Evolutionary conservation across 192 early-diverging fungal genomes (phyloP).

Genomic region (Backusella mclennaniae): DNA sequence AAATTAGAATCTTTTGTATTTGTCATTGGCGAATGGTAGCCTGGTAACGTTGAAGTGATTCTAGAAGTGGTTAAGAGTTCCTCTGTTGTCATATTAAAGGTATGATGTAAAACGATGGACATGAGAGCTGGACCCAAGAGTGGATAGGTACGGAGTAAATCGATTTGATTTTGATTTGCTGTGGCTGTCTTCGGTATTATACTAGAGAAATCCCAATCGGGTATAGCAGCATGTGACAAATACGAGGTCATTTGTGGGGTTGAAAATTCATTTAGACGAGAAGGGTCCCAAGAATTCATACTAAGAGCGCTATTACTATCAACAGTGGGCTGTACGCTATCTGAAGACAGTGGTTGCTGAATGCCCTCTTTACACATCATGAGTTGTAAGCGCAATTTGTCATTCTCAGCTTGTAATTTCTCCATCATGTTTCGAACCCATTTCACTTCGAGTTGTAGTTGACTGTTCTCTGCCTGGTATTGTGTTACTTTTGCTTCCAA

Average conservation of each 20-base stretch:
- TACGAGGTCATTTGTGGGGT: neutral
- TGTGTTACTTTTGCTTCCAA: conserved; percentile 24
- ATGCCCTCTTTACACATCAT: conserved; percentile 23
- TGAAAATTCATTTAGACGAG: neutral
- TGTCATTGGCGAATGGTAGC: neutral
- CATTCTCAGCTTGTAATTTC: conserved; percentile 31
- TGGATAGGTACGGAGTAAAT: conserved; percentile 7
- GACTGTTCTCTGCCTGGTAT: conserved; percentile 29
- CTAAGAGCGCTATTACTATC: neutral
- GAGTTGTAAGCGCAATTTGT: conserved; percentile 20
- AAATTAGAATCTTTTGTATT: neutral
- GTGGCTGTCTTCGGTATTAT: neutral
- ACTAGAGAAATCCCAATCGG: conserved; percentile 17
- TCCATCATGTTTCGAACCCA: conserved; percentile 28
- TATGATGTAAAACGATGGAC: conserved; percentile 25
- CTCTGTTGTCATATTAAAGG: conserved; percentile 13
- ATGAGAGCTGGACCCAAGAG: conserved; percentile 27
- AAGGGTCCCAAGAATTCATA: neutral
- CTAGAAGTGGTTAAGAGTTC: neutral
- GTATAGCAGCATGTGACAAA: conserved; percentile 19
- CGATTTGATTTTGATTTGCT: neutral
- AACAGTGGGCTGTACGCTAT: neutral
- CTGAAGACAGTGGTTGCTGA: neutral
- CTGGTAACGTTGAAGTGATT: neutral
- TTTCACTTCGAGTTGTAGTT: conserved; percentile 28